Evolutionary conservation across 129 eudicot species (phyloP), one percentile per base, ranked within the genome.

Genomic region (Artemisia annua): DNA sequence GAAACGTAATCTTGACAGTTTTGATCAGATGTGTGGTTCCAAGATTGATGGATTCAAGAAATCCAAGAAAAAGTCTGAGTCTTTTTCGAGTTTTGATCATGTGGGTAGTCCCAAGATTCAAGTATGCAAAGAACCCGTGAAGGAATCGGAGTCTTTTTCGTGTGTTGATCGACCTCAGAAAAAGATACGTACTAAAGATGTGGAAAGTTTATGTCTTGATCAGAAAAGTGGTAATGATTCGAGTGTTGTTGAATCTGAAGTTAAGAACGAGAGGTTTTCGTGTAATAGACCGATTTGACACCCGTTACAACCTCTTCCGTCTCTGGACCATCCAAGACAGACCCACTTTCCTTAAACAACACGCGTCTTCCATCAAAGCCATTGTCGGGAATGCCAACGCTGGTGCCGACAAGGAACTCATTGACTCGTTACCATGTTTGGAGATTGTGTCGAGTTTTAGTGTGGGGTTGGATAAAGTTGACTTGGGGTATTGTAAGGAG

Each of bases 401-500:
- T 35, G 81, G 83, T 49, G 87, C 83, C 43, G 78, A 82, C 56
- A 30, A 79, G 4, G 83, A 70, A 20, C 7, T 82, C 8, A 85
- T 85, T 49, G 90, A 85, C 61, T 61, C 85, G 56, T 82, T 85
- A 19, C 87, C 87, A 44, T 20, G 16, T 14, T 55, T 82, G 67
- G 87, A 85, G 48, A 85, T 85, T 58, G 71, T 85, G 9, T 54
- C 90, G n/a, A 79, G 83, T 50, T 81, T 18, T 62, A 77, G 87
- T 66, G 83, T 81, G 26, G 90, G 90, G 3, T 66, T 85, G 65
- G 90, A 85, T 65, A 82, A 82, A 67, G 75, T 82, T 19, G 85
- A 82, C 71, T 70, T 85, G 83, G 85, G n/a, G 5, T 70, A 82
- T 70, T 85, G 90, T 69, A 82, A 81, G 63, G 79, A 65, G 77